Base-by-base conservation (phyloP, 2,329 filamentous ascomycete species). In the Hypomyces rosellus region DNA sequence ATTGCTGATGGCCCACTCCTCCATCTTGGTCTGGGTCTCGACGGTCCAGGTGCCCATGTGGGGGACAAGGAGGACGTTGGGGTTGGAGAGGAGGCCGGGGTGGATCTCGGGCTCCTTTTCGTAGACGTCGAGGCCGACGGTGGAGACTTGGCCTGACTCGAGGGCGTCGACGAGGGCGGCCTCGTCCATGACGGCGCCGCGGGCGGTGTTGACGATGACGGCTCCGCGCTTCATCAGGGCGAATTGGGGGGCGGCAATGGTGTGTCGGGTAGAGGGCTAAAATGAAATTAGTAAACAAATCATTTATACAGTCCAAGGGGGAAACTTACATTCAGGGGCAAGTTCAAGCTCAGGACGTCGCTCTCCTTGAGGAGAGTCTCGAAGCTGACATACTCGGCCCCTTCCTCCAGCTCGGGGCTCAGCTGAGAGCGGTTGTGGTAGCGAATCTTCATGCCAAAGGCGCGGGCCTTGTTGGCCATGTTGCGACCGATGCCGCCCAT, bases 401-500 rank as follows among this genome's bases (percentile, higher is more conserved):
- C 80, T 1, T 69, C 74, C 56, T 76, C 74, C 46, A 78, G 54
- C 50, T 84, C 81, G 1, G 76, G 72, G 15, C 68, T 70, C 56
- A 93, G 67, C 59, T 73, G 67, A 1, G 71, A 77, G 7, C 89
- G 81, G 64, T 93, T 93, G 61, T 89, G 75, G 61, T 95, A 93
- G 45, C 84, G 76, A 12, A 88, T 75, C 40, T 68, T 77, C 86
- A 93, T 90, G 11, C 84, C 86, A 63, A 95, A 91, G 0, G 76
- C 86, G 48, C 80, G 75, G 3, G 84, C 86, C 68, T 90, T 90
- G 63, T 74, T 79, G 63, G 85, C 88, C 59, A 93, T 68, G 61
- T 89, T 89, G 34, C 85, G 74, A 1, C 89, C 89, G 54, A 95
- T 93, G 2, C 89, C 88, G 16, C 89, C 89, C 88, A 93, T 92